Evolutionary conservation across 441 rosid species (phyloP).

Genomic region (Adansonia madagascariensis): DNA sequence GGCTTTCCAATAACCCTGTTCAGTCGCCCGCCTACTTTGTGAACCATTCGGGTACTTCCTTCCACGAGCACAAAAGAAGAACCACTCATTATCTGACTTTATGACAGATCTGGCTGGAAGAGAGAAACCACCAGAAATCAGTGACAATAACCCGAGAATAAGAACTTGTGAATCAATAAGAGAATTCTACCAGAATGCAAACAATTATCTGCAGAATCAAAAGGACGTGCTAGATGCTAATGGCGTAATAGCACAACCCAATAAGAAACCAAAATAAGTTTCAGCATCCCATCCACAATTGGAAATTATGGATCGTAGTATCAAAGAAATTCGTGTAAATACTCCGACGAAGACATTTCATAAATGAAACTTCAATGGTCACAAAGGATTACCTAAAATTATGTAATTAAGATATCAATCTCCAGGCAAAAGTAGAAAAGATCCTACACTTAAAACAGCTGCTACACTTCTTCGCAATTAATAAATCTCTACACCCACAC

Average conservation of each 20-base stretch:
- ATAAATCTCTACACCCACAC: too few relatives aligned
- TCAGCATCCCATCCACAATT: too few relatives aligned
- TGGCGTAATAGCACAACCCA: neutral
- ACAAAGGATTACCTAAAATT: too few relatives aligned
- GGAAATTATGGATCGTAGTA: too few relatives aligned
- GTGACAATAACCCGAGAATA: neutral
- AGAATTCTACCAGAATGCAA: neutral
- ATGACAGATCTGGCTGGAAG: constrained; percentile 58
- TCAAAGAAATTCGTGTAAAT: too few relatives aligned
- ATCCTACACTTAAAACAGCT: too few relatives aligned
- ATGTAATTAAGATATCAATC: too few relatives aligned
- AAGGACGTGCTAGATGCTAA: neutral
- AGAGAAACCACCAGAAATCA: constrained; percentile 13
- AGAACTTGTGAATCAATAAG: neutral
- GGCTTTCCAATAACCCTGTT: constrained; percentile 88
- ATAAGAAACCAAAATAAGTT: constrained; percentile 4
- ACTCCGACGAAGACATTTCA: too few relatives aligned
- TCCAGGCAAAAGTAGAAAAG: too few relatives aligned
- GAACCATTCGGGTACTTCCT: constrained; percentile 85
- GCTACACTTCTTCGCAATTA: too few relatives aligned
- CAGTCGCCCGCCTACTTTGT: constrained; percentile 79
- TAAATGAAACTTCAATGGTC: too few relatives aligned
- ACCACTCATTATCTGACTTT: constrained; percentile 77
- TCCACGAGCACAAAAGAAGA: constrained; percentile 82
- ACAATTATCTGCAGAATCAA: neutral